phyloP scores from a whole-genome alignment of 2,329 filamentous ascomycete genomes.

The Phaeosphaeriaceae sp. region DNA sequence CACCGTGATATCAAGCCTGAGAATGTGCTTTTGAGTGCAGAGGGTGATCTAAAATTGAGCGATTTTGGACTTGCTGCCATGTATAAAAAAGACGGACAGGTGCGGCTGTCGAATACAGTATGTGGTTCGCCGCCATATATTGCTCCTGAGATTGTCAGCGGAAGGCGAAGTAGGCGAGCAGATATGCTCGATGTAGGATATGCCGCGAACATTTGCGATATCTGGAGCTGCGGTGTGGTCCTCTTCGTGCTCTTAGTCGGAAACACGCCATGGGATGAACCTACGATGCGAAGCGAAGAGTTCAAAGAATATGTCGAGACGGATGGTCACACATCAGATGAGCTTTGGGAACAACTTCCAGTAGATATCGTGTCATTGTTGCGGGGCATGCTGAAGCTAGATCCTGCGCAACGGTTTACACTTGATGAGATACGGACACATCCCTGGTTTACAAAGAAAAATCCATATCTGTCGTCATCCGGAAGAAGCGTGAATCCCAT shows the following conservation, averaged over 20 bases:
- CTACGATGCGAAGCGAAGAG: conserved; percentile 84
- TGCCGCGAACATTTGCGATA: conserved; percentile 80
- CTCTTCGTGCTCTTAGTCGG: conserved; percentile 93
- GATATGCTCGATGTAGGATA: conserved; percentile 65
- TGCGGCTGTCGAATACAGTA: conserved; percentile 83
- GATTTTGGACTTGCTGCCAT: conserved; percentile 96
- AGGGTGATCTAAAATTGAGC: conserved; percentile 89
- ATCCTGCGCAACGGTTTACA: conserved; percentile 77
- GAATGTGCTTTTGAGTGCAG: conserved; percentile 86
- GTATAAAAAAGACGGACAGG: conserved; percentile 85
- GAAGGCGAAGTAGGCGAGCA: conserved; percentile 55
- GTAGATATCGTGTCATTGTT: conserved; percentile 77
- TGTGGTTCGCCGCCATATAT: conserved; percentile 98
- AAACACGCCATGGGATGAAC: conserved; percentile 98
- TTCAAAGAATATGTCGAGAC: conserved; percentile 85
- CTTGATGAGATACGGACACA: conserved; percentile 86
- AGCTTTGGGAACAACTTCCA: conserved; percentile 83
- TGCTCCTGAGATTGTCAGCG: conserved; percentile 81
- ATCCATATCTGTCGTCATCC: conserved; percentile 74
- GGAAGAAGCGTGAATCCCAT: conserved; percentile 81
- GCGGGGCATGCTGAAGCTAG: conserved; percentile 89
- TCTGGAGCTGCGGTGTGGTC: conserved; percentile 99
- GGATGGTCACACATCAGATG: conserved; percentile 81
- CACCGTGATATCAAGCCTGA: conserved; percentile 81
- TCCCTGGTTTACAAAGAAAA: conserved; percentile 90